phyloP scores from a whole-genome alignment of 2,329 filamentous ascomycete genomes.

The Colletotrichum destructivum region DNA sequence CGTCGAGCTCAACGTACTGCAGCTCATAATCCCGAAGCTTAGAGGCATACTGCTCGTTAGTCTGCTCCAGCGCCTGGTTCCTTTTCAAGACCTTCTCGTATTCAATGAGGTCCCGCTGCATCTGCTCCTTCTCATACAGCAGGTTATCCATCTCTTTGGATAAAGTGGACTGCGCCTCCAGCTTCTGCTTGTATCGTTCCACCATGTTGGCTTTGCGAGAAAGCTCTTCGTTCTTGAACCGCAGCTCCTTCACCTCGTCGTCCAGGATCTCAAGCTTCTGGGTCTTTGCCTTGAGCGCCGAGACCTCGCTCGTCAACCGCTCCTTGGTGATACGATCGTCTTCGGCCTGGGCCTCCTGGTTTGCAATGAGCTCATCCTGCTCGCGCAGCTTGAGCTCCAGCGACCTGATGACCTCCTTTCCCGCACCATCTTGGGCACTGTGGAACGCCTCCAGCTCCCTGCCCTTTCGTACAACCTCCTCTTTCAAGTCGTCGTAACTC shows the following conservation, averaged over 20 bases:
- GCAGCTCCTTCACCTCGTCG: constrained; percentile 73
- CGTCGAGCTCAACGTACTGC: constrained; percentile 55
- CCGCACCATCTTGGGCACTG: constrained; percentile 66
- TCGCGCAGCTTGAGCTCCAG: constrained; percentile 73
- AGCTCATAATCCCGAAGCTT: constrained; percentile 52
- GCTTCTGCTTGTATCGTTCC: constrained; percentile 74
- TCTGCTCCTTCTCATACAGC: constrained; percentile 68
- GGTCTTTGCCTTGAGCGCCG: constrained; percentile 61
- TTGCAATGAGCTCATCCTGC: constrained; percentile 80
- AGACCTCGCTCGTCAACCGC: constrained; percentile 64
- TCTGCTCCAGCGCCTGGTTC: constrained; percentile 54
- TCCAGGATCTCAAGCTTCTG: constrained; percentile 67
- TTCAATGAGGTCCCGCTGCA: constrained; percentile 62
- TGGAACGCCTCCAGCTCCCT: constrained; percentile 66
- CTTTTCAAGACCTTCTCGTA: constrained; percentile 54
- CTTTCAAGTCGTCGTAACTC: constrained; percentile 76
- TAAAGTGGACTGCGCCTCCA: constrained; percentile 69
- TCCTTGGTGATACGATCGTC: constrained; percentile 63
- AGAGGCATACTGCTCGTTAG: constrained; percentile 52
- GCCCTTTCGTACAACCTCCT: constrained; percentile 72
- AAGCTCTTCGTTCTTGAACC: constrained; percentile 71
- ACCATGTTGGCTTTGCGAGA: constrained; percentile 75
- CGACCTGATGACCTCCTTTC: constrained; percentile 66
- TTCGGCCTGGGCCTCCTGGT: constrained; percentile 77
- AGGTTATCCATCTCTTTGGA: constrained; percentile 70